phyloP scores from a whole-genome alignment of 2,329 filamentous ascomycete genomes.

The Passalora sequoiae region DNA sequence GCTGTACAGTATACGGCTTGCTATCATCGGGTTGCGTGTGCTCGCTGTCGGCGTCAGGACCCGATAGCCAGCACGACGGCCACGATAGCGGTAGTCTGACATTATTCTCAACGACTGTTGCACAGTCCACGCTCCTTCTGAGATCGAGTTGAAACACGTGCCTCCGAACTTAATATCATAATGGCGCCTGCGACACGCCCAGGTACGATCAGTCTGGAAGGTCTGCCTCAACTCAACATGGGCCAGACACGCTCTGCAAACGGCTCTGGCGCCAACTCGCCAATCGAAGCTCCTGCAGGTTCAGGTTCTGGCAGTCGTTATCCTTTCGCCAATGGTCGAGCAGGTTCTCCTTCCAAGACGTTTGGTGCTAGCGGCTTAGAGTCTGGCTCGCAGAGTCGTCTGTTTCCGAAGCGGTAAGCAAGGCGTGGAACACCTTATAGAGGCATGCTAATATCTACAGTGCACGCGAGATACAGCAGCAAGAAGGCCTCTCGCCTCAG shows the following conservation, averaged over 20 bases:
- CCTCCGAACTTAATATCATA: constrained; percentile 63
- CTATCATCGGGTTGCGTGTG: not conserved
- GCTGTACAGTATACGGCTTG: not conserved
- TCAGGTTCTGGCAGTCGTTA: constrained; percentile 56
- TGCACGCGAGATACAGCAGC: constrained; percentile 92
- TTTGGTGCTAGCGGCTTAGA: constrained; percentile 39
- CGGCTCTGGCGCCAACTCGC: constrained; percentile 73
- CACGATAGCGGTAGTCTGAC: constrained; percentile 6
- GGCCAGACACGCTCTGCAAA: constrained; percentile 66
- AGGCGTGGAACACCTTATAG: not conserved
- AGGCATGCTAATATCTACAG: constrained; percentile 43
- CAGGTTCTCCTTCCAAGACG: constrained; percentile 95
- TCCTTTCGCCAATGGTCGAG: constrained; percentile 65
- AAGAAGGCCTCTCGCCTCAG: constrained; percentile 74
- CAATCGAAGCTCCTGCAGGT: constrained; percentile 65
- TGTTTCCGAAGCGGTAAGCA: constrained; percentile 88
- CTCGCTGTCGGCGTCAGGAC: not conserved
- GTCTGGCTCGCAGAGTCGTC: constrained; percentile 53
- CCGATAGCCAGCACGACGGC: constrained; percentile 13
- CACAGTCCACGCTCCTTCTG: constrained; percentile 15
- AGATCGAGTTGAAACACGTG: constrained; percentile 13
- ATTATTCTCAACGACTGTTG: not conserved
- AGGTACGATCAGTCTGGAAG: constrained; percentile 81
- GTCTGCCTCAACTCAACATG: constrained; percentile 63
- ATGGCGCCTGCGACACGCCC: constrained; percentile 79